phyloP scores from a whole-genome alignment of 306 rosid species.

The Cucurbita ficifolia region DNA sequence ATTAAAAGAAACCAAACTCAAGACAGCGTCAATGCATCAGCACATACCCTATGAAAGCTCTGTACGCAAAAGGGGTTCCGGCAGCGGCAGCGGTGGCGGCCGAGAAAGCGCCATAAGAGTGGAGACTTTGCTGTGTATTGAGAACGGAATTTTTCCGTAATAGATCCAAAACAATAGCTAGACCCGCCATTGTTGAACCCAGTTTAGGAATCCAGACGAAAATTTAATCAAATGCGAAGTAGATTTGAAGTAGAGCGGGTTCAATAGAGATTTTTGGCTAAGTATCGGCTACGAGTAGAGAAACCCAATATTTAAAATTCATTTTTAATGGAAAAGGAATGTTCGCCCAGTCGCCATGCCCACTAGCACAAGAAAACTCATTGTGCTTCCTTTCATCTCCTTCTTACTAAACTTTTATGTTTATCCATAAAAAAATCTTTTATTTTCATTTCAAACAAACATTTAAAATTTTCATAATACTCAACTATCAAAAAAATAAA shows the following conservation, averaged over 20 bases:
- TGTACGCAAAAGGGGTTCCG: slow-evolving; percentile 42
- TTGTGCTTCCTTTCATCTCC: no score
- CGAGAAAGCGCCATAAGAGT: slow-evolving; percentile 47
- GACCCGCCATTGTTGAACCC: slow-evolving; percentile 53
- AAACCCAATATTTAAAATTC: neutral
- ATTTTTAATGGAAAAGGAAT: no score
- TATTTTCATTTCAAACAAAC: no score
- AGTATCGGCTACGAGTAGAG: neutral
- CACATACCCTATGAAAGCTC: slow-evolving; percentile 39
- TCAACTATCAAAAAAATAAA: no score
- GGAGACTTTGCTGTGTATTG: slow-evolving; percentile 19
- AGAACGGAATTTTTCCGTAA: slow-evolving; percentile 39
- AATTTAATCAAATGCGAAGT: slow-evolving; percentile 2
- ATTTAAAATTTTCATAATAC: no score
- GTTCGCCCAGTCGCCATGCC: no score
- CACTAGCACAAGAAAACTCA: no score
- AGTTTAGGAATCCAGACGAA: slow-evolving; percentile 4
- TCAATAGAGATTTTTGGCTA: neutral
- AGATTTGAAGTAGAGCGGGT: neutral
- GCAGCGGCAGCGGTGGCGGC: slow-evolving; percentile 53
- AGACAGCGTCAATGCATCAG: neutral
- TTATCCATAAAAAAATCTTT: no score
- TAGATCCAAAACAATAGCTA: slow-evolving; percentile 59
- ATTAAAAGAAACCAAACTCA: neutral
- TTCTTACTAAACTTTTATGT: no score